Conservation (phyloP, 2,329 filamentous ascomycete species). For the Colletotrichum noveboracense region DNA sequence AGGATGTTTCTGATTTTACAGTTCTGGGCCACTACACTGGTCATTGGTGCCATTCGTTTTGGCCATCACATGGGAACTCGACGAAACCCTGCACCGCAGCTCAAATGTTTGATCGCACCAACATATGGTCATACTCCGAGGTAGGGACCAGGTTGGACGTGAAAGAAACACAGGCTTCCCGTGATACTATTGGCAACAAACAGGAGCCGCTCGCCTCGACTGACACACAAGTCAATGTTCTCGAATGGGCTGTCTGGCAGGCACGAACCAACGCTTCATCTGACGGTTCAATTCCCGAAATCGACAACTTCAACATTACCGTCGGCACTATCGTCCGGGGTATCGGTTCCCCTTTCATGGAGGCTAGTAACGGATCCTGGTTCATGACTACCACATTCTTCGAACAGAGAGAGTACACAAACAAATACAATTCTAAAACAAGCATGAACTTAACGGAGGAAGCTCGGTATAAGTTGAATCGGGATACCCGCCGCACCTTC, state of each 20-base stretch:
- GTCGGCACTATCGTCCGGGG: not conserved
- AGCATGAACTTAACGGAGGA: too few species aligned
- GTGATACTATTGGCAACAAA: not conserved
- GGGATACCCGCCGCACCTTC: too few species aligned
- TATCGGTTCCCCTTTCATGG: not conserved
- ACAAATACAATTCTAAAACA: too few species aligned
- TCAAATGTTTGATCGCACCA: too few species aligned
- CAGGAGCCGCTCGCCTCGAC: not conserved
- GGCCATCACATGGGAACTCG: too few species aligned
- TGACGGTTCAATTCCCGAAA: too few species aligned
- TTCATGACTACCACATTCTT: constrained; percentile 6
- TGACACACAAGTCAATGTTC: not conserved
- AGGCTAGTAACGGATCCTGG: not conserved
- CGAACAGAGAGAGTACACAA: too few species aligned
- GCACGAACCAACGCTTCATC: too few species aligned
- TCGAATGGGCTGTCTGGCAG: constrained; percentile 20
- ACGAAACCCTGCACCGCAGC: too few species aligned
- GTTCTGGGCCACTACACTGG: too few species aligned
- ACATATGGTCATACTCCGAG: not conserved
- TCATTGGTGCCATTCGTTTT: too few species aligned
- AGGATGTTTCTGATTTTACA: constrained; percentile 12
- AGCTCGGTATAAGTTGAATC: too few species aligned
- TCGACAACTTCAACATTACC: constrained; percentile 4
- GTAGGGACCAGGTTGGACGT: not conserved
- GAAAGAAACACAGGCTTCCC: accelerated